Base-by-base conservation (phyloP, 192 early-diverging fungal genomes). In the Mortierella alpina region DNA sequence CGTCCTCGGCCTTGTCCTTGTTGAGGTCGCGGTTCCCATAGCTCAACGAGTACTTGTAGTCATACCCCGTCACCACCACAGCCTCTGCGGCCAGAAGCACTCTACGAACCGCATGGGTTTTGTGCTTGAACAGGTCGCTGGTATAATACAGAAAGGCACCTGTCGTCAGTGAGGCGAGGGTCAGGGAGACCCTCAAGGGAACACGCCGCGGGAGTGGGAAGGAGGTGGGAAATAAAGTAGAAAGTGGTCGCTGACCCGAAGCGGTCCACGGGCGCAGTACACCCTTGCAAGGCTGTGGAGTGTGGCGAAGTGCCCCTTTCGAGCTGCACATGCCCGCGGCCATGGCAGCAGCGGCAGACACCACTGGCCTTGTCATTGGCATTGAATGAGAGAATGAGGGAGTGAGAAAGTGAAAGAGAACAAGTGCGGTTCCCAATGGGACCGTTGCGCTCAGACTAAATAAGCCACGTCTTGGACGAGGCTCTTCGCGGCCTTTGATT, bases 11-110 rank as follows among this genome's bases (percentile, higher is more conserved):
- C 60, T 74, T 58, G 31, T 5, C 56, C 3, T 12, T n/a, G 0
- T 74, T 55, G 14, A 74, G 39, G 40, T 74, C 72, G 18, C 63
- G 57, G 51, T 74, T 74, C 10, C 64, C 72, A 41, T 66, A 67
- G 54, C 51, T 48, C 17, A 74, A 53, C 50, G 72, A 74, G n/a
- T 60, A 74, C 64, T 74, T 74, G 64, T 74, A 74, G 42, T 74
- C 72, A n/a, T 66, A 74, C 0, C 72, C 72, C 13, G 64, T 67
- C 51, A 74, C 72, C 31, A 74, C 51, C 13, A 74, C 72, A 5
- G 72, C 72, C 44, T 67, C 64, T 23, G 64, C 72, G 53, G 72
- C 72, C 31, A 74, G 39, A 11, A 66, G 46, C 0, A 60, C 49
- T 40, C 72, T 45, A 17, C 64, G 57, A 12, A 42, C 12, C 1